Base-by-base conservation (phyloP, 352 stramenopile genomes). In the Phytophthora multivora region DNA sequence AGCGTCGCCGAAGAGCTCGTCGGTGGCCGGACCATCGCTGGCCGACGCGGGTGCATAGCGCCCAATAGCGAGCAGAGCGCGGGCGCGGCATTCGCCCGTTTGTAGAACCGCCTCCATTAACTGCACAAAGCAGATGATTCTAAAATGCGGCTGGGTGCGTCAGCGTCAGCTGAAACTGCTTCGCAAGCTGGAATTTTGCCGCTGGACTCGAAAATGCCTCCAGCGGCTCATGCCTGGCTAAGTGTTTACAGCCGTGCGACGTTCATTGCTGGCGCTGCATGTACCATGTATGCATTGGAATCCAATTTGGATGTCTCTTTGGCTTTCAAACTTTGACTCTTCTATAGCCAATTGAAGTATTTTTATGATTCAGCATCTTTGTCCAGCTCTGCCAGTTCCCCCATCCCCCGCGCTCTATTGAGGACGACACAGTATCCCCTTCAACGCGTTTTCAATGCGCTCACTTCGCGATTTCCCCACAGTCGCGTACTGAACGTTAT, bases 401-500 rank as follows among this genome's bases (percentile, higher is more conserved):
- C 48, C 30, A 51, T 3, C 54, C 49, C 48, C 36, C 5, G 46
- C 30, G 5, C 51, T 57, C 18, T 60, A 56, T 59, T 60, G 33
- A 35, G 18, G 8, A 30, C 26, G 8, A 33, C 3, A 38, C 36
- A 7, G 40, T 48, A 51, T 42, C 43, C 26, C 40, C 21, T 23
- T 23, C 33, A 59, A 52, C 47, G 45, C 45, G 9, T 21, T 46
- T 50, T 56, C 48, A 33, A 40, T 28, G 13, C 47, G 39, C 45
- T 53, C 60, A 70, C 42, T 70, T 56, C 42, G 39, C 56, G 19
- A 71, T 74, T 74, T 66, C 39, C 58, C 38, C 25, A n/a, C 38
- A 41, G 23, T 36, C 42, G 23, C 36, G 18, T 26, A 23, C 4
- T 50, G 21, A 30, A 30, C 26, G 26, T 30, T 9, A 30, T 30